Conservation (phyloP, 176 grass and related monocot species). For the Pontederia paniculata region DNA sequence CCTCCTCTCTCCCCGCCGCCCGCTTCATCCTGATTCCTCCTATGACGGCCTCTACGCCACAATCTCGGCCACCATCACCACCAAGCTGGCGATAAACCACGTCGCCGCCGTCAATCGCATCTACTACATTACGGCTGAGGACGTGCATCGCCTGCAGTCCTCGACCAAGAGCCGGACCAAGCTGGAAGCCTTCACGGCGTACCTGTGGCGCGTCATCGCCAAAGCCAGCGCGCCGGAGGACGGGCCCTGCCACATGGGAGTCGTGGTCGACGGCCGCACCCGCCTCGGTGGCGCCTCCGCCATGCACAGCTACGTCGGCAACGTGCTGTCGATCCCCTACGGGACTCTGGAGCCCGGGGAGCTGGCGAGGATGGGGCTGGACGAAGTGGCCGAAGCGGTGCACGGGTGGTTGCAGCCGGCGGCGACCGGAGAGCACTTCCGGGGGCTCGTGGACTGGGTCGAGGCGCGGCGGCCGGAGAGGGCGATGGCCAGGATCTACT, state of each 20-base stretch:
- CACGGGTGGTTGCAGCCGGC: slow-evolving; percentile 35
- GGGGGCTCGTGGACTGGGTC: slow-evolving; percentile 42
- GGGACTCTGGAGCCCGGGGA: slow-evolving; percentile 18
- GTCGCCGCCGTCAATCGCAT: slow-evolving; percentile 43
- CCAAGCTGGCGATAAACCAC: too few species aligned
- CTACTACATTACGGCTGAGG: slow-evolving; percentile 31
- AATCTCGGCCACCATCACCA: slow-evolving; percentile 27
- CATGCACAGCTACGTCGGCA: slow-evolving; percentile 59
- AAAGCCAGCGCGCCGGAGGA: slow-evolving; percentile 11
- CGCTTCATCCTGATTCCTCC: slow-evolving; percentile 8
- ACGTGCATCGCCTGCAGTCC: slow-evolving; percentile 25
- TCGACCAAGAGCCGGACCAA: slow-evolving; percentile 31
- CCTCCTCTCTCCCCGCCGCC: slow-evolving; percentile 34
- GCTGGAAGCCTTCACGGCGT: slow-evolving; percentile 51
- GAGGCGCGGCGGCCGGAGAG: slow-evolving; percentile 39
- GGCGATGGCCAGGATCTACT: slow-evolving; percentile 31
- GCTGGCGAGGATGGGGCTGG: slow-evolving; percentile 20
- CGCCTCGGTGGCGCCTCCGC: slow-evolving; percentile 23
- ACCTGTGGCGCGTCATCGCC: slow-evolving; percentile 50
- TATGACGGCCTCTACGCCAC: slow-evolving; percentile 34
- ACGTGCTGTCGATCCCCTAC: slow-evolving; percentile 54
- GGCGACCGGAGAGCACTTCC: slow-evolving; percentile 41
- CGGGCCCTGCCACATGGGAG: slow-evolving; percentile 49
- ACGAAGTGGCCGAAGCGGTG: slow-evolving; percentile 41
- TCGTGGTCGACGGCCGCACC: slow-evolving; percentile 46